Percentiles rank a stretch among this genome's conserved stretches.
Evolutionary conservation across 495 filamentous ascomycete species (phyloP).

Genomic region (Penicillium atrosanguineum): DNA sequence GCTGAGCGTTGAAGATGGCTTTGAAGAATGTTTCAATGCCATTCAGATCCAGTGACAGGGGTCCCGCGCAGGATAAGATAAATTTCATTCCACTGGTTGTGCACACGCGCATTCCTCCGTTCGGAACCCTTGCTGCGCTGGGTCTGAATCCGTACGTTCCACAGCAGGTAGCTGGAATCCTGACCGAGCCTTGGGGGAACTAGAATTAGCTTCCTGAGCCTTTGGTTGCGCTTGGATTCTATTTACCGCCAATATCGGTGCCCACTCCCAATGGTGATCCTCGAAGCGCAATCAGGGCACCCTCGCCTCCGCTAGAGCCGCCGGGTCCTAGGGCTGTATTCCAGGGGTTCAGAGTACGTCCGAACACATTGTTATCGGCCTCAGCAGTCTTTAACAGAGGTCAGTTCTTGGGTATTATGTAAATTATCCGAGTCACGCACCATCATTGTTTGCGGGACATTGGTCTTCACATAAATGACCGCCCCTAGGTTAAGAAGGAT

Average conservation of each 20-base stretch:
- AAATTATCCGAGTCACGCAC: constrained; percentile 25
- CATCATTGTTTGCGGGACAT: constrained; percentile 51
- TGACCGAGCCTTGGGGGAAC: constrained; percentile 41
- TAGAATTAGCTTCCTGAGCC: constrained; percentile 9
- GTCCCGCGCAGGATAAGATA: constrained; percentile 49
- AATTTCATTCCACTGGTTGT: constrained; percentile 50
- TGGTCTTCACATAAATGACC: constrained; percentile 58
- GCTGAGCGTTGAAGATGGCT: constrained; percentile 28
- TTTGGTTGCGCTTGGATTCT: constrained; percentile 17
- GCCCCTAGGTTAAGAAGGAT: constrained; percentile 31
- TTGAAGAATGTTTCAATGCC: constrained; percentile 38
- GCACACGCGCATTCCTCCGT: constrained; percentile 45
- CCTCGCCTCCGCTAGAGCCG: constrained; percentile 60
- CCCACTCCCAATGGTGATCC: constrained; percentile 38
- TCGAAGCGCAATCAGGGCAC: constrained; percentile 39
- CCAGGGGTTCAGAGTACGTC: constrained; percentile 52
- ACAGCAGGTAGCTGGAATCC: constrained; percentile 61
- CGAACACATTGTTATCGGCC: constrained; percentile 59
- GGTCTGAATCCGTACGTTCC: constrained; percentile 53
- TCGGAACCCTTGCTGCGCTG: constrained; percentile 46
- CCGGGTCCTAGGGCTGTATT: constrained; percentile 51
- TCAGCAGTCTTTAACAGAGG: constrained; percentile 25
- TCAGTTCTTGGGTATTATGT: neutral
- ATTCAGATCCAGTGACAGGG: constrained; percentile 33
- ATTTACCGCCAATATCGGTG: constrained; percentile 33